Base-by-base conservation (phyloP, 2,329 filamentous ascomycete genomes). In the Penicillium occitanis region DNA sequence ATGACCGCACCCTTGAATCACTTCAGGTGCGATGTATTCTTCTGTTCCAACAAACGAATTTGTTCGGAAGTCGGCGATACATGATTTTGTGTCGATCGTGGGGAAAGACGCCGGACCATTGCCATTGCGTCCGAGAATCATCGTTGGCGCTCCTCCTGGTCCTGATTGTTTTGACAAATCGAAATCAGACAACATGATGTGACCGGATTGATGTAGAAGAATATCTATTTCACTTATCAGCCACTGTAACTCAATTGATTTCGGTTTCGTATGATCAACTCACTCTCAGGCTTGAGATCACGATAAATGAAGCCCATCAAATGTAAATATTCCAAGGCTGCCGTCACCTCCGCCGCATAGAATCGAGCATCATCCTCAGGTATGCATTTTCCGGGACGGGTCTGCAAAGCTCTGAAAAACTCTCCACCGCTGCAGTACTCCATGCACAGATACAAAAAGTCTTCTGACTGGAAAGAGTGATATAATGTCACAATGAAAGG, bases 171-270 rank as follows among this genome's bases (percentile, higher is more conserved):
- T 99, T 10, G 93, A 97, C 68, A 99, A 82, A 79, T 99, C 95
- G 79, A 99, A 99, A 81, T 99, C 95, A 68, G 95, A 98, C 77
- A 99, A 86, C 95, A 99, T 99, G 73, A 99, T 99, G 79, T 99
- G 95, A 17, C 95, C 95, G n/a, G 95, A 98, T 79, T 99, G 95
- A 78, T 99, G 95, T 25, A 99, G 88, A 14, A 99, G 85, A 70
- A 99, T 99, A 73, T 99, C 93, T 97, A 35, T 30, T 30, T 35
- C 14, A 19, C n/a, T 19, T 37, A 51, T 65, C 33, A 67, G 61
- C 3, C 44, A 37, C 33, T 22, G 25, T 22, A 37, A 30, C 11
- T 57, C 17, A 46, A 46, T 17, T 5, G 11, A 1, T 10, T 55
- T 14, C 17, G 33, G 8, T 55, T 11, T n/a, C 5, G n/a, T 25